These are phyloP conservation scores for Apiospora pterosperma DNA, from an alignment of 2,329 filamentous ascomycete genomes.

Conservation along the genomic window DNA sequence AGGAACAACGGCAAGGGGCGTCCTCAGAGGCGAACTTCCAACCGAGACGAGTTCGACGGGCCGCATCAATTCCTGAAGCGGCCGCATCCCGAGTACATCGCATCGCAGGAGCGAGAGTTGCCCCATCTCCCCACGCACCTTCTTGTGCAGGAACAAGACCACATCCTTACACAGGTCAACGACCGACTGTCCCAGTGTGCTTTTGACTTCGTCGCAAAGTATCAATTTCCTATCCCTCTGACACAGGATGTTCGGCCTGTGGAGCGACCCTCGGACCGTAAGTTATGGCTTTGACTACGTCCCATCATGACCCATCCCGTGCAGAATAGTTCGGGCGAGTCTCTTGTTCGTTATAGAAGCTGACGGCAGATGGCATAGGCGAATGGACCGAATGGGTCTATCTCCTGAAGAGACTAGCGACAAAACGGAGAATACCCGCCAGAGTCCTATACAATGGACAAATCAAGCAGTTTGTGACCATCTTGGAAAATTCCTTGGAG, in stretches of 20 bases:
- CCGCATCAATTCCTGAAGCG: slow-evolving; percentile 78
- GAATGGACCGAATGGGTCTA: slow-evolving; percentile 95
- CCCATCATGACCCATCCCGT: not conserved
- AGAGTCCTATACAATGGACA: slow-evolving; percentile 83
- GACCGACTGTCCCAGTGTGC: slow-evolving; percentile 81
- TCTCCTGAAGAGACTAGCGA: slow-evolving; percentile 78
- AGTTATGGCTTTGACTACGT: not conserved
- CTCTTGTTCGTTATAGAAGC: slow-evolving; percentile 31
- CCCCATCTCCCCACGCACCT: slow-evolving; percentile 81
- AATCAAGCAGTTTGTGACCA: slow-evolving; percentile 87
- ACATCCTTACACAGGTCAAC: slow-evolving; percentile 76
- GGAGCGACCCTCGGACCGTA: slow-evolving; percentile 28
- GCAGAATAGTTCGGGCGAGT: not conserved
- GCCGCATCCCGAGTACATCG: slow-evolving; percentile 67
- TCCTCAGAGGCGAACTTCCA: slow-evolving; percentile 61
- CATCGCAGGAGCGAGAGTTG: slow-evolving; percentile 75
- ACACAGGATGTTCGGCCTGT: slow-evolving; percentile 50
- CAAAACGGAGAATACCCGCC: slow-evolving; percentile 70
- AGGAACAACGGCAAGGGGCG: slow-evolving; percentile 40
- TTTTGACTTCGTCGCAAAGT: slow-evolving; percentile 87
- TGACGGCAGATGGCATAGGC: slow-evolving; percentile 52
- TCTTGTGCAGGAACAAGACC: slow-evolving; percentile 79
- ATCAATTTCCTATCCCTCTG: slow-evolving; percentile 84
- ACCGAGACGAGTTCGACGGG: slow-evolving; percentile 86
- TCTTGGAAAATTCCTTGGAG: slow-evolving; percentile 83